Evolutionary conservation across 108 stramenopile species (phyloP).

Genomic region (Epipyxis sp.): DNA sequence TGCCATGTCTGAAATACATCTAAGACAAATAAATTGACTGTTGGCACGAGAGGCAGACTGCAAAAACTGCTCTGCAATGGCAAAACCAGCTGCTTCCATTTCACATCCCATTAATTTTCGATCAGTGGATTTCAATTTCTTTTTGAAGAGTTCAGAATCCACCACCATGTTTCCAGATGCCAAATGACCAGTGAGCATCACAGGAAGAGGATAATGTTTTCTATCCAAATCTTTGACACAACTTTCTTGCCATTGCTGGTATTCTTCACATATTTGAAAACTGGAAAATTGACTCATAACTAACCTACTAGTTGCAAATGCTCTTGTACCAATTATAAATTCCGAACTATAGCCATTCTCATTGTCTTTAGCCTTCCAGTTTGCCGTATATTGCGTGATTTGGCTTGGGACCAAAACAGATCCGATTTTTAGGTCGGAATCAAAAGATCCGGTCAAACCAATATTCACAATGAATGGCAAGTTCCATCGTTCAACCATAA

Average conservation of each 20-base stretch:
- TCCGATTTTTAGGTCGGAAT: not conserved
- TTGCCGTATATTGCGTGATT: slow-evolving; percentile 5
- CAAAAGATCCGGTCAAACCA: not conserved
- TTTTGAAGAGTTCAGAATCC: not conserved
- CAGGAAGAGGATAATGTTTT: not conserved
- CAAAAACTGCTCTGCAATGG: not conserved
- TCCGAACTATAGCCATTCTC: not conserved
- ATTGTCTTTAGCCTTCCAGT: not conserved
- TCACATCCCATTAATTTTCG: not conserved
- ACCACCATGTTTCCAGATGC: slow-evolving; percentile 5
- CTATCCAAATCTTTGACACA: not conserved
- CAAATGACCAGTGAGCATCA: not conserved
- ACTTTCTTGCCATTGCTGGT: not conserved
- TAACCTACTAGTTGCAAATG: not conserved
- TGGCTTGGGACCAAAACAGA: not conserved
- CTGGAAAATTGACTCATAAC: not conserved
- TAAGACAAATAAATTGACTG: not conserved
- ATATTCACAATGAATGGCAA: not conserved
- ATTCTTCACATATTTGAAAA: not conserved
- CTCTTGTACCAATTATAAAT: not conserved
- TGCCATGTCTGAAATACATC: slow-evolving; percentile 1
- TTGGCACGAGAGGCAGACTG: not conserved
- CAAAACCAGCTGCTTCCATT: not conserved
- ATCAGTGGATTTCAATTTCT: not conserved
- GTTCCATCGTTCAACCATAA: not conserved